Conservation (phyloP, 2,329 filamentous ascomycete genomes). For the Trichoderma endophyticum region DNA sequence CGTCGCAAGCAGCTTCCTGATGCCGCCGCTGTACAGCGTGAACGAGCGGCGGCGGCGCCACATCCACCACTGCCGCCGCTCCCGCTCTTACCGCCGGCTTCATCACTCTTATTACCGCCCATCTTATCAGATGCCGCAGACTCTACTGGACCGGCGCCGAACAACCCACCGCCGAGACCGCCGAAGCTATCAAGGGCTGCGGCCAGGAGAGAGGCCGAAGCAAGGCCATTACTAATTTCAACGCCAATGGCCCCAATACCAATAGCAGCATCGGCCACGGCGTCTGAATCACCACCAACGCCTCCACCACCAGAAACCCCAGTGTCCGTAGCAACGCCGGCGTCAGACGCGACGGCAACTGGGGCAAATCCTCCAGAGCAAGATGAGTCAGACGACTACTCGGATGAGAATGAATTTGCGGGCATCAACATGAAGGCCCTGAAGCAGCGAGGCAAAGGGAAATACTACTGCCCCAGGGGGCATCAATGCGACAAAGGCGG, state of each 20-base stretch:
- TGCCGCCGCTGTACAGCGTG: slow-evolving; percentile 17
- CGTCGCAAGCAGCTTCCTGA: slow-evolving; percentile 26
- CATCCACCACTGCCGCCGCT: slow-evolving; percentile 4
- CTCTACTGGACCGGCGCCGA: background rate
- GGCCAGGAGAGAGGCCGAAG: background rate
- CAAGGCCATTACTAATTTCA: background rate
- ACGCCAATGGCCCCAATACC: background rate
- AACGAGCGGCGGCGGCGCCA: background rate
- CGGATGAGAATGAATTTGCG: slow-evolving; percentile 36
- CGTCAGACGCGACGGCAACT: background rate
- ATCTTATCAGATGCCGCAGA: background rate
- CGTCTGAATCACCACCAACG: background rate
- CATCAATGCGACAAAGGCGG: slow-evolving; percentile 40
- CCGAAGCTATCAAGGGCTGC: background rate
- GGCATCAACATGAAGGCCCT: slow-evolving; percentile 40
- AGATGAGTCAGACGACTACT: slow-evolving; percentile 33
- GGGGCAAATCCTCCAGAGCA: slow-evolving; percentile 5
- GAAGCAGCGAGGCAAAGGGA: slow-evolving; percentile 39
- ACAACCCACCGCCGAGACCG: background rate
- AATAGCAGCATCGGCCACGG: background rate
- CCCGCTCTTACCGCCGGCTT: background rate
- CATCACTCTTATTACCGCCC: background rate
- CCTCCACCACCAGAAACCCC: slow-evolving; percentile 21
- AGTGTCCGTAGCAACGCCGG: background rate
- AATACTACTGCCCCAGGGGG: slow-evolving; percentile 37